These are phyloP conservation scores for Tuber aestivum DNA, from an alignment of 495 filamentous ascomycete genomes.

Conservation along the genomic window DNA sequence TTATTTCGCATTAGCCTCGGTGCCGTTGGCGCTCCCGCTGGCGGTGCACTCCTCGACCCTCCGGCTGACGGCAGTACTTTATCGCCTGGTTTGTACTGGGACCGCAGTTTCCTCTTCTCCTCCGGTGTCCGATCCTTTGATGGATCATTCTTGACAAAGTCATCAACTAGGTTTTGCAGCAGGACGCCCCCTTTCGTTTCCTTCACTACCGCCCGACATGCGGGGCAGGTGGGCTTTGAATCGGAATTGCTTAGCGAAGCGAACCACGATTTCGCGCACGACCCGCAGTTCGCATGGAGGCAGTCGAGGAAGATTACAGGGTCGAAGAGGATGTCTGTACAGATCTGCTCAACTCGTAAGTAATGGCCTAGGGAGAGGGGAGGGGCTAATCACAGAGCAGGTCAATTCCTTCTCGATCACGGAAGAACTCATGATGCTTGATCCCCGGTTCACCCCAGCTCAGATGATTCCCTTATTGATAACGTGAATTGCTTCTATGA, in stretches of 20 bases:
- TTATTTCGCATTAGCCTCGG: background rate
- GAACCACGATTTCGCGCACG: constrained; percentile 95
- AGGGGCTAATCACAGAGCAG: constrained; percentile 66
- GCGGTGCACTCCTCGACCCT: background rate
- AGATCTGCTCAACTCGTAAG: constrained; percentile 60
- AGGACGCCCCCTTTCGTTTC: constrained; percentile 78
- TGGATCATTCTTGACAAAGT: constrained; percentile 70
- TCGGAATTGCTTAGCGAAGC: constrained; percentile 50
- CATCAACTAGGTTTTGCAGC: constrained; percentile 74
- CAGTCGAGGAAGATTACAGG: constrained; percentile 95
- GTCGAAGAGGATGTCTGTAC: constrained; percentile 90
- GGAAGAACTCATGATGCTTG: constrained; percentile 28
- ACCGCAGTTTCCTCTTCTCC: constrained; percentile 66
- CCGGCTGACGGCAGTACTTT: constrained; percentile 56
- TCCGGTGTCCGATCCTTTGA: constrained; percentile 56
- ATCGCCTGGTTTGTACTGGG: constrained; percentile 70
- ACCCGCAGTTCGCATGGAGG: constrained; percentile 93
- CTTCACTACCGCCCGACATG: constrained; percentile 78
- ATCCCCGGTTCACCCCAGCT: background rate
- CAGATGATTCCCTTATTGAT: background rate
- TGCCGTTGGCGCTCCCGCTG: background rate
- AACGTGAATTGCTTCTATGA: background rate
- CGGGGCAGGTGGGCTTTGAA: constrained; percentile 75
- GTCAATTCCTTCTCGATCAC: constrained; percentile 76
- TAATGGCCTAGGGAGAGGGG: constrained; percentile 6